Conservation (phyloP, 495 filamentous ascomycete genomes). For the Thermochaetoides thermophila region DNA sequence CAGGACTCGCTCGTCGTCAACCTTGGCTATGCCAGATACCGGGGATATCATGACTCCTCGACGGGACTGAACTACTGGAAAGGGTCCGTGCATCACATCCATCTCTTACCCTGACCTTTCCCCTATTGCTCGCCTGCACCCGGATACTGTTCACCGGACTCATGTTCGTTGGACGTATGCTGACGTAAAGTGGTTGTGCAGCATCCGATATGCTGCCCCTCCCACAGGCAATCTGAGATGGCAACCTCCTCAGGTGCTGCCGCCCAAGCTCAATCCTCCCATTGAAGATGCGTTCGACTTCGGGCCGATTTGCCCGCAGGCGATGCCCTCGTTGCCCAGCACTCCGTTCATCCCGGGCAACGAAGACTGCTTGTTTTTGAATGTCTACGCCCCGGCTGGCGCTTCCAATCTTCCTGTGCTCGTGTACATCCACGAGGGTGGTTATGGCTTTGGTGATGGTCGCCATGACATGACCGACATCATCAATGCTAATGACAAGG, state of each 20-base stretch:
- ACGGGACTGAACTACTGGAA: slow-evolving; percentile 26
- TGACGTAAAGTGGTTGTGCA: too few relatives aligned
- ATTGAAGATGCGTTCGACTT: slow-evolving; percentile 6
- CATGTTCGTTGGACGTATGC: too few relatives aligned
- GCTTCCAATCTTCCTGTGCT: slow-evolving; percentile 24
- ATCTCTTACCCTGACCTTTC: too few relatives aligned
- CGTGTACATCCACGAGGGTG: slow-evolving; percentile 36
- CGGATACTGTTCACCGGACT: too few relatives aligned
- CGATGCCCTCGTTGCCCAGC: slow-evolving; percentile 6
- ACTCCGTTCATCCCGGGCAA: slow-evolving; percentile 8
- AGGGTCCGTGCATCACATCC: slow-evolving; percentile 15
- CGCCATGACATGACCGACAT: slow-evolving; percentile 23
- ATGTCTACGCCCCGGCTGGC: slow-evolving; percentile 24
- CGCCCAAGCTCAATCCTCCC: background rate
- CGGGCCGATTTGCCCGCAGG: slow-evolving; percentile 11
- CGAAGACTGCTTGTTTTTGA: slow-evolving; percentile 32
- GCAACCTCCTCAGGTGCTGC: slow-evolving; percentile 16
- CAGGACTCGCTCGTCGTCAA: slow-evolving; percentile 15
- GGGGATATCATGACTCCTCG: slow-evolving; percentile 18
- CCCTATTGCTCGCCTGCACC: background rate
- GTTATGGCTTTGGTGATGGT: slow-evolving; percentile 25
- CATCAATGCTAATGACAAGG: slow-evolving; percentile 29
- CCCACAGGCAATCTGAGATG: slow-evolving; percentile 17
- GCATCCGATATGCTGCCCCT: slow-evolving; percentile 20
- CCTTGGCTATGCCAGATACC: slow-evolving; percentile 28